Evolutionary conservation across 768 basidiomycete species (phyloP).

Genomic region (Mycena indigotica): DNA sequence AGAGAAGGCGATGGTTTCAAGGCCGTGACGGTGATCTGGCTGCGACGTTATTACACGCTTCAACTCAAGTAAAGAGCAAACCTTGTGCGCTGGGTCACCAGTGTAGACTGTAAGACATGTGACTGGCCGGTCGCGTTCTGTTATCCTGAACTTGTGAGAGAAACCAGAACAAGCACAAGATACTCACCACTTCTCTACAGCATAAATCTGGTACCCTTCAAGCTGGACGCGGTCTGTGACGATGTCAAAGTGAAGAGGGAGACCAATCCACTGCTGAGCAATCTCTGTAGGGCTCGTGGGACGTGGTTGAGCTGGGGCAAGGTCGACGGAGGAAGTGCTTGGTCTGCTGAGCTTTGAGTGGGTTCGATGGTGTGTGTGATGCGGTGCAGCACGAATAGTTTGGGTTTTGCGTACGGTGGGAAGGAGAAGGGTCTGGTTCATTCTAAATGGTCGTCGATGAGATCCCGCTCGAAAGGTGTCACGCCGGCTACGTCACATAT

Average conservation of each 20-base stretch:
- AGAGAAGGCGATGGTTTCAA: constrained; percentile 49
- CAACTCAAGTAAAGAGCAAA: constrained; percentile 23
- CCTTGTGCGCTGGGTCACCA: constrained; percentile 70
- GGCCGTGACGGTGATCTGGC: constrained; percentile 61
- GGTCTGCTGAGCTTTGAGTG: constrained; percentile 23
- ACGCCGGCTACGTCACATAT: too few species aligned
- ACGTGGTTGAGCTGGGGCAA: constrained; percentile 18
- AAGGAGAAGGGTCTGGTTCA: constrained; percentile 13
- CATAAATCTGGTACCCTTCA: constrained; percentile 77
- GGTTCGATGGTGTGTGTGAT: constrained; percentile 17
- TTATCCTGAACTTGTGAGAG: constrained; percentile 49
- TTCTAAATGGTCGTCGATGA: background rate
- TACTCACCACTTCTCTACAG: constrained; percentile 79
- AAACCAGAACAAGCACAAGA: background rate
- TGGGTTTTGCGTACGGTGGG: constrained; percentile 12
- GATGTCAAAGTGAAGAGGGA: constrained; percentile 50
- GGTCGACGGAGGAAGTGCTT: constrained; percentile 27
- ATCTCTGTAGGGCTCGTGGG: constrained; percentile 18
- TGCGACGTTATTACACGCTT: constrained; percentile 3
- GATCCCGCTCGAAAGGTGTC: background rate
- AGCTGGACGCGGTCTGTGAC: constrained; percentile 52
- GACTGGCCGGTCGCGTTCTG: constrained; percentile 62
- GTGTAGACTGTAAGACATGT: constrained; percentile 75
- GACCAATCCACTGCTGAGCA: constrained; percentile 44
- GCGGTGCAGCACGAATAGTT: constrained; percentile 13